Base-by-base conservation (phyloP, 768 basidiomycete species). In the Russula compacta region DNA sequence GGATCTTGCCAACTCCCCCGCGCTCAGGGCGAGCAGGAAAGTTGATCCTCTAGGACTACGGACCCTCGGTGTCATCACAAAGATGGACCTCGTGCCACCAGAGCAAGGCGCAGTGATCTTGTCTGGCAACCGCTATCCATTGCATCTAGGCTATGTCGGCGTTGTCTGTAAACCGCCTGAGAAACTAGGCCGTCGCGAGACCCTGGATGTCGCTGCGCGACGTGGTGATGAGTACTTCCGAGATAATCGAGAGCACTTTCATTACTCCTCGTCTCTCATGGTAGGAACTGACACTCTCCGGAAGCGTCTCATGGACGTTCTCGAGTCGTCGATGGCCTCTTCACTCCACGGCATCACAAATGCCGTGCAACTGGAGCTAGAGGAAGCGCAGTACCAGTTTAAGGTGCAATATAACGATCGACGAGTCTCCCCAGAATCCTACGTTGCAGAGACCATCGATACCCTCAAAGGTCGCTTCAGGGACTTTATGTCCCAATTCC, bases 351-450 rank as follows among this genome's bases (percentile, higher is more conserved):
- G 91, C 2, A 98, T 99, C 72, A 91, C 92, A 60, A 98, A 98
- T 73, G 93, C 93, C 3, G 97, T 98, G 10, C 93, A 97, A 68
- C 83, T 98, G 42, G 97, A 99, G 71, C 79, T 99, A 9, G 97
- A 99, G 73, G 97, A 98, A 69, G 86, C 97, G 2, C 87, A 86
- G 12, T 99, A 99, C 72, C 97, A 98, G 73, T 99, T 99, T 83
- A 99, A 99, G 75, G 97, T 99, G 2, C 89, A 95, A 72, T 92
- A 92, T 76, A 99, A 99, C 70, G 97, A 99, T 74, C 85, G 92
- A 24, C 83, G 92, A 24, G 90, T 98, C 61, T 88, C 90, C 1
- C 86, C 97, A 11, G 97, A 99, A 72, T 94, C 92, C 1, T 99
- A 99, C 71, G 92, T 99, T 51, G 95, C 97, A 7, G 97, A 98